phyloP scores from a whole-genome alignment of 2,329 filamentous ascomycete genomes.

The Leptographium galeiforme region DNA sequence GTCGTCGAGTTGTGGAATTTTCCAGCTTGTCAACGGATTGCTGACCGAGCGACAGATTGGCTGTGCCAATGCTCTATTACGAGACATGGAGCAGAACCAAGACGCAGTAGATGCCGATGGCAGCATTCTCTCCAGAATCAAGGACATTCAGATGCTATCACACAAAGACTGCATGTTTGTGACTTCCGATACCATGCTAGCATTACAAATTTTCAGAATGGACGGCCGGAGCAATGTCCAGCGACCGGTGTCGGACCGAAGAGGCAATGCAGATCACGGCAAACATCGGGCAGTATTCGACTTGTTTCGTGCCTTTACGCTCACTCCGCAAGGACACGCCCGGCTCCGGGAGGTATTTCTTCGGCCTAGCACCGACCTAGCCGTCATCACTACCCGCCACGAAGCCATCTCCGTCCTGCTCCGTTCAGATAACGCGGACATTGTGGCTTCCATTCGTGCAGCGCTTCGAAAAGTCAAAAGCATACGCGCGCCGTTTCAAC shows the following conservation, averaged over 20 bases:
- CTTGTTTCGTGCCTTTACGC: conserved; percentile 60
- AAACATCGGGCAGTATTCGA: conserved; percentile 77
- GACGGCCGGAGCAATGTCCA: conserved; percentile 73
- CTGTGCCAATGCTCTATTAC: conserved; percentile 78
- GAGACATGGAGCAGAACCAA: conserved; percentile 50
- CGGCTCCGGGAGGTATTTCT: conserved; percentile 70
- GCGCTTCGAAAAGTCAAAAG: conserved; percentile 63
- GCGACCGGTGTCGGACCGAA: conserved; percentile 44
- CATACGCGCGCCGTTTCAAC: conserved; percentile 52
- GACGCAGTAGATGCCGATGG: conserved; percentile 40
- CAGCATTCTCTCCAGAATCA: conserved; percentile 45
- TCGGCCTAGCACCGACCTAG: conserved; percentile 57
- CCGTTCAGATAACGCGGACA: conserved; percentile 49
- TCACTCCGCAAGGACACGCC: conserved; percentile 65
- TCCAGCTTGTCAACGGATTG: not conserved
- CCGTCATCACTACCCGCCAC: conserved; percentile 58
- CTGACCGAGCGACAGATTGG: conserved; percentile 40
- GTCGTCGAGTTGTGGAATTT: not conserved
- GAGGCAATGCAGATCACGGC: conserved; percentile 41
- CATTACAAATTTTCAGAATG: conserved; percentile 72
- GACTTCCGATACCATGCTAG: conserved; percentile 64
- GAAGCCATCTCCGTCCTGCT: conserved; percentile 54
- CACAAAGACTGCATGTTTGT: conserved; percentile 59
- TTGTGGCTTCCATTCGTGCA: conserved; percentile 40
- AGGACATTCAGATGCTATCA: conserved; percentile 60